phyloP scores from a whole-genome alignment of 352 stramenopile genomes.

The Phytophthora hibernalis region DNA sequence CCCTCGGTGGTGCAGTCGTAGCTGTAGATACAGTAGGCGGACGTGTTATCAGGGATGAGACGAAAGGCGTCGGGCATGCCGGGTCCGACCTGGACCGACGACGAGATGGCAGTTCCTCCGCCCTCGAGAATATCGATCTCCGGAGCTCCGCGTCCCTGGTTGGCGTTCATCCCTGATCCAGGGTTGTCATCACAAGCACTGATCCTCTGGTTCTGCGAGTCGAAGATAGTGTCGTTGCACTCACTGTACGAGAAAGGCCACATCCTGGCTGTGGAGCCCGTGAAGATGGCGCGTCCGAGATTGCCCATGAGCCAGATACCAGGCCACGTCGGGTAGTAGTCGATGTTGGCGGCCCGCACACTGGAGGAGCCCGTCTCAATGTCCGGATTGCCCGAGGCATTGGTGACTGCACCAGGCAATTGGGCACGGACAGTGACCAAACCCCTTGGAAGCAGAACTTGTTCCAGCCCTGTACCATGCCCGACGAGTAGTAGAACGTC shows the following conservation, averaged over 20 bases:
- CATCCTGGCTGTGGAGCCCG: constrained; percentile 91
- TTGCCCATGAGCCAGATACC: constrained; percentile 97
- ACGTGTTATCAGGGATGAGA: constrained; percentile 35
- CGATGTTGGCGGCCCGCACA: constrained; percentile 25
- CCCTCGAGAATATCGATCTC: constrained; percentile 97
- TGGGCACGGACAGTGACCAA: constrained; percentile 86
- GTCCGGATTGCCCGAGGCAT: constrained; percentile 50
- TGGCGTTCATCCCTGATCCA: constrained; percentile 90
- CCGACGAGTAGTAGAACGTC: constrained; percentile 59
- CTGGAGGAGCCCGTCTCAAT: constrained; percentile 33
- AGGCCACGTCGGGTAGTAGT: constrained; percentile 87
- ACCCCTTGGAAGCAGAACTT: constrained; percentile 95
- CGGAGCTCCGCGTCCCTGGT: constrained; percentile 89
- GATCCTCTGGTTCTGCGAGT: constrained; percentile 64
- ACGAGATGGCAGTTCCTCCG: constrained; percentile 77
- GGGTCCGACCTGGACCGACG: constrained; percentile 90
- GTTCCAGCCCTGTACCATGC: constrained; percentile 92
- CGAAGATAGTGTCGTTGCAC: constrained; percentile 79
- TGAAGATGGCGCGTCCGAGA: constrained; percentile 94
- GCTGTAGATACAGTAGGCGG: constrained; percentile 53
- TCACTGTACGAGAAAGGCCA: constrained; percentile 96
- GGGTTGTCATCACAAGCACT: constrained; percentile 91
- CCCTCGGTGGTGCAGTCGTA: constrained; percentile 47
- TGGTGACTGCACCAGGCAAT: constrained; percentile 81
- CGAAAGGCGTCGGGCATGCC: constrained; percentile 69